phyloP scores from a whole-genome alignment of 495 filamentous ascomycete genomes.

The Clavariopsis aquatica region DNA sequence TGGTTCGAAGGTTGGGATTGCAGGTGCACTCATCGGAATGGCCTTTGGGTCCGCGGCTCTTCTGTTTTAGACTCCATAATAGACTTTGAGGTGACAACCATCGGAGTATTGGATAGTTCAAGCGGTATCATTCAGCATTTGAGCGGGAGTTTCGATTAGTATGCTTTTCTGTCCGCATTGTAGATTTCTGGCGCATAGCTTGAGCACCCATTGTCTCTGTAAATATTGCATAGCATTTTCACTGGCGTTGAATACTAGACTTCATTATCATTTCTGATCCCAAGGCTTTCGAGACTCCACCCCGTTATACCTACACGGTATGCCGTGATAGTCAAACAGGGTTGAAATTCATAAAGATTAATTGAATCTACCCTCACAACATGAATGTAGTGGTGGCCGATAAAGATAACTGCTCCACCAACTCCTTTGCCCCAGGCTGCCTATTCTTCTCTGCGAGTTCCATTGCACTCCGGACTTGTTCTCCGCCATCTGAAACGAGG shows the following conservation, averaged over 20 bases:
- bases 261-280: too few relatives aligned
- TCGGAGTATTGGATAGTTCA: background rate
- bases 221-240: background rate
- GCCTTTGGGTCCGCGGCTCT: background rate
- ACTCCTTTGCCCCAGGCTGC: background rate
- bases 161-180: background rate
- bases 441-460: slow-evolving; percentile 15
- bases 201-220: background rate
- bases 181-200: too few relatives aligned
- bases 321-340: too few relatives aligned
- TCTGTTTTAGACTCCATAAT: background rate
- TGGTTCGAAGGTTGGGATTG: background rate
- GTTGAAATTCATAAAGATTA: too few relatives aligned
- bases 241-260: too few relatives aligned
- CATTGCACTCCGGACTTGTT: slow-evolving; percentile 15
- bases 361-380: background rate
- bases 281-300: too few relatives aligned
- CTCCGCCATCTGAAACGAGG: slow-evolving; percentile 33
- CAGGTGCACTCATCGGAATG: background rate
- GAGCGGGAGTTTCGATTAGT: background rate
- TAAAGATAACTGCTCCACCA: slow-evolving; percentile 1
- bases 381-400: background rate
- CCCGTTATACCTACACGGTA: too few relatives aligned
- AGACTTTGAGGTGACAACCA: too few relatives aligned
- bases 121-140: background rate